Base-by-base conservation (phyloP, 768 basidiomycete genomes). In the Galerina marginata region DNA sequence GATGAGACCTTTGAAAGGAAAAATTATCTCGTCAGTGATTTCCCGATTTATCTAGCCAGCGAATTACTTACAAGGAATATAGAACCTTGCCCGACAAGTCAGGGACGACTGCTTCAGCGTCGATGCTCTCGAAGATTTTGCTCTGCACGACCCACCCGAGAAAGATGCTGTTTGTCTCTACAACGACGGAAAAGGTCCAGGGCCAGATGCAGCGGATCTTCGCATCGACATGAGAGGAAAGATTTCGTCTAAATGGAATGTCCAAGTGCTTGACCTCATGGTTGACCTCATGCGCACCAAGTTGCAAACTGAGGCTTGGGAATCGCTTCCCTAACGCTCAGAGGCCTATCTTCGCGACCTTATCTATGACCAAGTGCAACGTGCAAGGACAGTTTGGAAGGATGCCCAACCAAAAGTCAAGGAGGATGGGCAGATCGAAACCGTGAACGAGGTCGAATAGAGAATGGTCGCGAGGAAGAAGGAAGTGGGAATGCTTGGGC, bases 141-240 rank as follows among this genome's bases (percentile, higher is more conserved):
- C 38, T 6, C 36, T 9, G 10, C 33, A 50, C 10, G 36, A n/a
- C 9, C 15, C 49, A 36, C 15, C 33, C 15, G 15, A 29, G 5
- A 20, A 50, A 6, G 33, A 50, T 36, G 49, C 36, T 4, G n/a
- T 50, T 33, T 50, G 14, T 38, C 10, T 50, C 15, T 14, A 38
- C 12, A 16, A 50, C 11, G 33, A 50, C 20, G 29, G n/a, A 9
- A 50, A 50, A 38, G 61, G 56, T n/a, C 64, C 64, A 38, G 61
- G 56, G 14, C 64, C 64, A 14, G 29, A 63, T 42, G 44, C 42
- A 9, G 46, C 54, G 16, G 16, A 53, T 36, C 40, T 58, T 37
- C 60, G 50, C 6, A 57, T 64, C 47, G 59, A 64, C 38, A 57
- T 58, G 55, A 36, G 56, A 38, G 60, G 55, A 15, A 64, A 64